Evolutionary conservation across 352 stramenopile genomes (phyloP), one percentile per base, ranked within the genome.

Genomic region (Globisporangium polare): DNA sequence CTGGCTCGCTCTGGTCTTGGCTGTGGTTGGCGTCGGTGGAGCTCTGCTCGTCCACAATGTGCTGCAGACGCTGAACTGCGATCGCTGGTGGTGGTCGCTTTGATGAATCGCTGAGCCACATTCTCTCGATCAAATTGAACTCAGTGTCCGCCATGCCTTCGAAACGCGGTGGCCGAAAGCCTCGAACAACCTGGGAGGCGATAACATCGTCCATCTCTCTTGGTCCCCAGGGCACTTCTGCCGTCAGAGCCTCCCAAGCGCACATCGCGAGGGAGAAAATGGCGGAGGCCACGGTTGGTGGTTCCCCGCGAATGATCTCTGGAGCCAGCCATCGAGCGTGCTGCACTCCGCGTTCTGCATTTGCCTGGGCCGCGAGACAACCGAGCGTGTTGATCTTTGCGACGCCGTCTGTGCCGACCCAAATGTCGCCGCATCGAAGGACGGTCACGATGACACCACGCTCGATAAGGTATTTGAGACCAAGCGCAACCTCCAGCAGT

Each of bases 391-490:
- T 54, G 22, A 66, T 45, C 35, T 60, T 62, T 6, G 43, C 42
- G 9, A 55, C 26, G n/a, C 41, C 39, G 42, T 62, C 35, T 18
- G 33, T 27, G 31, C 57, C 45, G 18, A 63, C 13, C 35, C 45
- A 63, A 18, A 57, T 29, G 24, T 50, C 26, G 15, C 50, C 37
- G 15, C 45, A 63, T 10, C 31, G 57, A 50, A 62, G 52, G 5
- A 4, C 1, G 1, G 24, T 18, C 1, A 50, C 18, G 7, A 55
- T 4, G 15, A 66, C 9, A 0, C 45, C 51, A 29, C 52, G 52
- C 17, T 61, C 41, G 18, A 53, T 15, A 10, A 66, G 3, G 60
- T 80, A 87, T 35, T 54, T 26, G 10, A 92, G 58, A 5, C 77
- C 83, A 18, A 58, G 53, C 17, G 35, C 50, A 0, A 53, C 49